A percentile compares a stretch with the other conserved stretches of the same genome.
Conservation (phyloP, 495 filamentous ascomycete species). For the Xylaria acuta region DNA sequence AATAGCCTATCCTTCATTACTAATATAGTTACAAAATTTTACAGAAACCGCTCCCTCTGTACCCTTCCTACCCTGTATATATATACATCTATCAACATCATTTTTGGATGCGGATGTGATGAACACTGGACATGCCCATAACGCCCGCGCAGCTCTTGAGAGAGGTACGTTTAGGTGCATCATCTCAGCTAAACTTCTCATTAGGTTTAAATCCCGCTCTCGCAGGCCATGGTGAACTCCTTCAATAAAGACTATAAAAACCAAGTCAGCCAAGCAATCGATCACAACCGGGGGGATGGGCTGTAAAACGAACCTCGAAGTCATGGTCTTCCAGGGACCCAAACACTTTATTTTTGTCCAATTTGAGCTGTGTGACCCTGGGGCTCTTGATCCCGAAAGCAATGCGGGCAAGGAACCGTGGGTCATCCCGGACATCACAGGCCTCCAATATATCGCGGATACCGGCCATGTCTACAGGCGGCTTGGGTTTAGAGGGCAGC, state of each 20-base stretch:
- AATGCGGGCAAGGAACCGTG: conserved; percentile 59
- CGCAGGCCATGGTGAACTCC: conserved; percentile 40
- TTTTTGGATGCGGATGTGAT: background rate
- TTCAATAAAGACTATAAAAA: conserved; percentile 35
- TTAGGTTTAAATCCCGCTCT: conserved; percentile 3
- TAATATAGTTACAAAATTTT: background rate
- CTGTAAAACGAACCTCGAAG: conserved; percentile 49
- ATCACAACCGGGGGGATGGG: background rate
- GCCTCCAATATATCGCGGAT: conserved; percentile 50
- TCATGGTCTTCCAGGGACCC: conserved; percentile 56
- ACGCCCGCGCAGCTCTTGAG: background rate
- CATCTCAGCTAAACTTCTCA: background rate
- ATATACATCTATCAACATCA: background rate
- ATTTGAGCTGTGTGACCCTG: conserved; percentile 48
- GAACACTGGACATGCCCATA: background rate
- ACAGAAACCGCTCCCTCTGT: background rate
- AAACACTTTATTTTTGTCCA: conserved; percentile 52
- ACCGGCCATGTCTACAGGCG: conserved; percentile 39
- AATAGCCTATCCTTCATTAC: background rate
- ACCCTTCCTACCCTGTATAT: background rate
- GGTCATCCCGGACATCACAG: conserved; percentile 57
- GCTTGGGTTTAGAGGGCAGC: conserved; percentile 33
- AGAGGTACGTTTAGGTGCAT: background rate
- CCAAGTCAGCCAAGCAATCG: background rate
- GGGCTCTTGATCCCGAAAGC: conserved; percentile 67